Percentiles rank a stretch among this genome's conserved stretches.
Conservation (phyloP, 495 filamentous ascomycete species). For the Hyphodiscus hymeniophilus region DNA sequence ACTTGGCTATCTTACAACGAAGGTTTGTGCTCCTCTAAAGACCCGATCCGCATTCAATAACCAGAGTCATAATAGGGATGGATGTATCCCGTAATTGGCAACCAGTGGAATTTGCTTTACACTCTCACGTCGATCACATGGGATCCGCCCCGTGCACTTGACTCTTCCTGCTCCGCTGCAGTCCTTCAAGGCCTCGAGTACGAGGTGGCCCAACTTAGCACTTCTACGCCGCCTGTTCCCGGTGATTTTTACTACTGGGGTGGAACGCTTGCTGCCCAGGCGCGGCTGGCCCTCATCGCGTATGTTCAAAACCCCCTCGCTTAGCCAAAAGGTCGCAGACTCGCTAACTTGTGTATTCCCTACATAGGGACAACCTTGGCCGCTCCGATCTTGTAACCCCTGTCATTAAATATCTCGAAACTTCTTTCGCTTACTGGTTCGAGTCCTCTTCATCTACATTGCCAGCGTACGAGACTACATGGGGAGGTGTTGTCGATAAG, state of each 20-base stretch:
- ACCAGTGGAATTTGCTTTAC: neutral
- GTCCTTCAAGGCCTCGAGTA: neutral
- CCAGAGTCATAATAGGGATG: neutral
- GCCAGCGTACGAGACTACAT: conserved; percentile 34
- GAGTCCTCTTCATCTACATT: neutral
- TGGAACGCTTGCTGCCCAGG: neutral
- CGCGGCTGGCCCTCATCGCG: neutral
- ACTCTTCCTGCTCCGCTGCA: neutral
- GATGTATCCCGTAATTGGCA: neutral
- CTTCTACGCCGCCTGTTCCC: neutral
- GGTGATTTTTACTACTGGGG: neutral
- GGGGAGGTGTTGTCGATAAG: conserved; percentile 80
- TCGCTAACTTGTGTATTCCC: neutral
- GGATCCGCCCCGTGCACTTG: neutral
- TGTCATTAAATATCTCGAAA: neutral
- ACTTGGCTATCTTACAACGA: neutral
- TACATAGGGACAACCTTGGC: neutral
- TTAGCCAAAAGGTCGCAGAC: neutral
- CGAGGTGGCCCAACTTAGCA: neutral
- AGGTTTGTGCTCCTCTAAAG: neutral
- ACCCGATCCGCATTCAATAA: neutral
- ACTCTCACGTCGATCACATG: neutral
- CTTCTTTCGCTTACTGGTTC: neutral
- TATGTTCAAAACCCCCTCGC: neutral
- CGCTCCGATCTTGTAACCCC: neutral